Conservation (phyloP, 2,329 filamentous ascomycete genomes). For the Penicillium griseofulvum region DNA sequence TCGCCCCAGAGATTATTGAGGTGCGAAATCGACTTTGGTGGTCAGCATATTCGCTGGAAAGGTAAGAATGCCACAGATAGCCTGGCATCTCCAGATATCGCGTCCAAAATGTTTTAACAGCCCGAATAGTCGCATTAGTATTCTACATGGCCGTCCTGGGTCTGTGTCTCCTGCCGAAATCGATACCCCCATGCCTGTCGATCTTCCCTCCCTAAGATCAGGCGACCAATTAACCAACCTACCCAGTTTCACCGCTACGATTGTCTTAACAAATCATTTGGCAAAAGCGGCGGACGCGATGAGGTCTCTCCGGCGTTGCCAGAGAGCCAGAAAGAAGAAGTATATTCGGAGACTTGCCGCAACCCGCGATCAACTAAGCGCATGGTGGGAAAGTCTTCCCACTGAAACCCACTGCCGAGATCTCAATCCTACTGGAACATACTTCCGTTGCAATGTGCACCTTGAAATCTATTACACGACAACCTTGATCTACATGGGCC, state of each 20-base stretch:
- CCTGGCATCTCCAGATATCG: too few species aligned
- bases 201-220: conserved; percentile 40
- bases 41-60: conserved; percentile 54
- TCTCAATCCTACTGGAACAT: conserved; percentile 32
- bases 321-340: conserved; percentile 23
- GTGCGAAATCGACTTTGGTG: conserved; percentile 54
- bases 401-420: conserved; percentile 31
- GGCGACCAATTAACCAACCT: conserved; percentile 36
- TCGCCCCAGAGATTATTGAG: conserved; percentile 47
- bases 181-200: conserved; percentile 49
- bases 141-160: conserved; percentile 51
- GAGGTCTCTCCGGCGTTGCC: conserved; percentile 27
- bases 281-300: conserved; percentile 32
- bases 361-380: conserved; percentile 25
- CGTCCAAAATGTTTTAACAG: conserved; percentile 4
- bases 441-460: conserved; percentile 48
- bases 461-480: conserved; percentile 49
- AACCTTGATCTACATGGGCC: conserved; percentile 50
- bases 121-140: conserved; percentile 46
- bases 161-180: conserved; percentile 51
- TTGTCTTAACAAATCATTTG: conserved; percentile 36
- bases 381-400: conserved; percentile 34
- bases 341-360: conserved; percentile 30
- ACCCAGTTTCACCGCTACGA: conserved; percentile 43
- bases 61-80: too few species aligned